Percentiles rank a stretch among this genome's conserved stretches.
phyloP scores from a whole-genome alignment of 2,329 filamentous ascomycete genomes.

The Lasiodiplodia hormozganensis region DNA sequence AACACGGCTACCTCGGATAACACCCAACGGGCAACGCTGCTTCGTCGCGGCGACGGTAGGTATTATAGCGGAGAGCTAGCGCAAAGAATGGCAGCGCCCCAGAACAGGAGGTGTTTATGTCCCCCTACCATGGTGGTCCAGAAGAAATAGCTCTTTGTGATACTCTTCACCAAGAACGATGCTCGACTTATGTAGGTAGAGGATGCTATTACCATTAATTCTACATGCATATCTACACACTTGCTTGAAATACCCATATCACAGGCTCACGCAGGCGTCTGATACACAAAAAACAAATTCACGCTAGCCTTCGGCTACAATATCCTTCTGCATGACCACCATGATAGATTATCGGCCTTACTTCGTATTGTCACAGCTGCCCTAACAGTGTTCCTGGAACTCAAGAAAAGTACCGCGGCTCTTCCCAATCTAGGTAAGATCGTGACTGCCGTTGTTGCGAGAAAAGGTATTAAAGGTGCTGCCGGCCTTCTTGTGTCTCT shows the following conservation, averaged over 20 bases:
- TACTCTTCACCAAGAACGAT: no score
- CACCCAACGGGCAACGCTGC: neutral
- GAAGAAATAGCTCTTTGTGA: no score
- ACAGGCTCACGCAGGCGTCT: no score
- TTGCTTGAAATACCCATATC: no score
- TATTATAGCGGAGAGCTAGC: neutral
- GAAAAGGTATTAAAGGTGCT: slow-evolving; percentile 3
- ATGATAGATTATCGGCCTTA: slow-evolving; percentile 6
- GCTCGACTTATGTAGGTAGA: no score
- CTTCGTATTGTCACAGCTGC: neutral
- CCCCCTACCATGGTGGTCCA: no score
- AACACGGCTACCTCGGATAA: neutral
- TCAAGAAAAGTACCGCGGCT: slow-evolving; percentile 1
- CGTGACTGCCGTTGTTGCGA: neutral
- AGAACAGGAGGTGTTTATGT: no score
- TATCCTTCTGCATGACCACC: neutral
- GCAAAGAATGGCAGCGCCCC: no score
- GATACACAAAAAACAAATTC: no score
- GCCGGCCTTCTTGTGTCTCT: neutral
- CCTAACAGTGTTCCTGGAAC: neutral
- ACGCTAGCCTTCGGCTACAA: no score
- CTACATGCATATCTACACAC: no score
- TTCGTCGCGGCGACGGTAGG: neutral
- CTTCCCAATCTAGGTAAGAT: neutral
- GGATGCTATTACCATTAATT: no score